Evolutionary conservation across 2,329 filamentous ascomycete genomes (phyloP), one percentile per base, ranked within the genome.

Genomic region (Diaporthe sp.): DNA sequence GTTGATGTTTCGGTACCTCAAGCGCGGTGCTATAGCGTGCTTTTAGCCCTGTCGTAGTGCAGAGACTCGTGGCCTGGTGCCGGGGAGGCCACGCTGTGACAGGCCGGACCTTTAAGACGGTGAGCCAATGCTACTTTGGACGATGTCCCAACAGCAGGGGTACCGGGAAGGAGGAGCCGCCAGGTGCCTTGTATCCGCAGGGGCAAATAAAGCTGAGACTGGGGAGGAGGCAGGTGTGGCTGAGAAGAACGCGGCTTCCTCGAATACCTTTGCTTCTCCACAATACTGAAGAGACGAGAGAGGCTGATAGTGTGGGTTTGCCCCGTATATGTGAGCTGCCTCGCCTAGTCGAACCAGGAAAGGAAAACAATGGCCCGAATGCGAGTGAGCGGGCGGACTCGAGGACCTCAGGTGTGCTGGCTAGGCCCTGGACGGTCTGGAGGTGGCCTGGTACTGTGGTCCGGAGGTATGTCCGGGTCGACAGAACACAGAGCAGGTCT

Each of bases 1-100:
- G 51, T 57, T 34, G 61, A 75, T 71, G 67, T 55, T 75, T 75
- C 67, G 60, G 73, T 55, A 68, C 58, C 68, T 68, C 51, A 58
- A 25, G 73, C 37, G 28, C 25, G 28, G 51, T 61, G 53, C 34
- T 76, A 39, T 75, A 71, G 75, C 61, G 65, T 44, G 51, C 22
- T 61, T 75, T 70, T 76, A 76, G 72, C 75, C 68, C 49, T 37
- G 70, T 53, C 7, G 76, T 73, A 71, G 57, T 44, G 70, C 70
- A 55, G 72, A 70, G 65, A 73, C 51, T 62, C 51, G 71, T 67
- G 61, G 62, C 44, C 49, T 73, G 73, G 62, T 49, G 57, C 58
- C 46, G 25, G 55, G 13, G 51, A 62, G 46, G 71, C 53, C 46
- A 73, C 71, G 71, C 15, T 55, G 71, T 55, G 71, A 73, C 58